Percentiles rank a stretch among this genome's conserved stretches.
Conservation (phyloP, 116 monocot genomes). For the Phalaenopsis hybrid region DNA sequence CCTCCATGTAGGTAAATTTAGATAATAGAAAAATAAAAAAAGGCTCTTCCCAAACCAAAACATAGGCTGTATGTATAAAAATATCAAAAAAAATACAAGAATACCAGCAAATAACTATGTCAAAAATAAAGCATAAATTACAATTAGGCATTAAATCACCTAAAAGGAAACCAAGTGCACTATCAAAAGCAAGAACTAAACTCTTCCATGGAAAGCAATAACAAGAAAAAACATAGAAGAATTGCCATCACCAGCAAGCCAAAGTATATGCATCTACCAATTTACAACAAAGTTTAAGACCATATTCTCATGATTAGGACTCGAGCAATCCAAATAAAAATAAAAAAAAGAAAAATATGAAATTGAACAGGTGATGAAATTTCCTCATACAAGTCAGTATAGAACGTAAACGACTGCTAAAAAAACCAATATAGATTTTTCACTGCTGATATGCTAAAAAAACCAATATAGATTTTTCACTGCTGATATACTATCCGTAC, state of each 20-base stretch:
- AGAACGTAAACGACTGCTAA: neutral
- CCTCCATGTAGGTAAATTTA: neutral
- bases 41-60: neutral
- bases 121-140: neutral
- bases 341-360: neutral
- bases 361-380: neutral
- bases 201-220: neutral
- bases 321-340: neutral
- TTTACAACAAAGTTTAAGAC: neutral
- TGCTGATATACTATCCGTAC: neutral
- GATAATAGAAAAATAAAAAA: neutral
- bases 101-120: neutral
- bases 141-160: slow-evolving; percentile 1
- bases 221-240: neutral
- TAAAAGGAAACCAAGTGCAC: neutral
- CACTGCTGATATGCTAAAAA: neutral
- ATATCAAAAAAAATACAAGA: neutral
- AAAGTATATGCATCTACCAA: neutral
- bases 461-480: neutral
- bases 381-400: neutral
- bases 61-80: neutral
- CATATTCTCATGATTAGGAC: neutral
- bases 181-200: neutral
- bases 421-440: neutral
- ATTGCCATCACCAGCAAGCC: neutral